Evolutionary conservation across 805 yeast genomes (phyloP).

Genomic region (Teunomyces barrocoloradensis): DNA sequence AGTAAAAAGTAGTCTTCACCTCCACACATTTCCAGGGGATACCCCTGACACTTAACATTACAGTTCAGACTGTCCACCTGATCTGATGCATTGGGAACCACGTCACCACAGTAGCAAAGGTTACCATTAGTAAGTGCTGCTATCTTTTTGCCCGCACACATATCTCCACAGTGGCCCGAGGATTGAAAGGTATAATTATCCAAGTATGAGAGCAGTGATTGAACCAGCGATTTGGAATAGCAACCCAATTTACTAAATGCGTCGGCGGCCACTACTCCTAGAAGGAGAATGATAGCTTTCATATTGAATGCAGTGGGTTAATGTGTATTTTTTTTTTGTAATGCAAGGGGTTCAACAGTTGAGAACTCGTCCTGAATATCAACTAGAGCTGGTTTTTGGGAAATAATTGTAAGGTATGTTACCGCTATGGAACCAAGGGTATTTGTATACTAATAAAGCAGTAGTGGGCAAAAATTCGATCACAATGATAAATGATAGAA

Average conservation of each 20-base stretch:
- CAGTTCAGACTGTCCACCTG: slow-evolving; percentile 14
- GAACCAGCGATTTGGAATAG: slow-evolving; percentile 12
- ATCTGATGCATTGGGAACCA: slow-evolving; percentile 26
- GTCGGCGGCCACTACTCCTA: slow-evolving; percentile 7
- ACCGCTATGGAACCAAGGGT: neutral
- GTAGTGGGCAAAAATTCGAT: neutral
- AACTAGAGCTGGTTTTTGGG: neutral
- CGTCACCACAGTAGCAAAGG: slow-evolving; percentile 66
- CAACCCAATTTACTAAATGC: slow-evolving; percentile 19
- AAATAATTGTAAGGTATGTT: neutral
- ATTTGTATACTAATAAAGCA: neutral
- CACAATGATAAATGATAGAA: neutral
- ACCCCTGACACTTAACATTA: slow-evolving; percentile 55
- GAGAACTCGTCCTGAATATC: neutral
- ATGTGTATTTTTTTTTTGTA: neutral
- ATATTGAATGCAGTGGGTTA: neutral
- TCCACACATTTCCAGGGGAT: slow-evolving; percentile 59
- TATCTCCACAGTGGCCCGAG: slow-evolving; percentile 50
- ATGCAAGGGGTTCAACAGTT: neutral
- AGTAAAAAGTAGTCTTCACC: slow-evolving; percentile 43
- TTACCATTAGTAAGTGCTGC: slow-evolving; percentile 46
- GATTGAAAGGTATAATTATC: slow-evolving; percentile 61
- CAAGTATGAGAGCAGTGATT: slow-evolving; percentile 3
- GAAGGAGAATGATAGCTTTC: slow-evolving; percentile 4
- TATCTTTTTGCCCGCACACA: slow-evolving; percentile 46